Evolutionary conservation across 805 yeast genomes (phyloP).

Genomic region (Metschnikowia kofuensis): DNA sequence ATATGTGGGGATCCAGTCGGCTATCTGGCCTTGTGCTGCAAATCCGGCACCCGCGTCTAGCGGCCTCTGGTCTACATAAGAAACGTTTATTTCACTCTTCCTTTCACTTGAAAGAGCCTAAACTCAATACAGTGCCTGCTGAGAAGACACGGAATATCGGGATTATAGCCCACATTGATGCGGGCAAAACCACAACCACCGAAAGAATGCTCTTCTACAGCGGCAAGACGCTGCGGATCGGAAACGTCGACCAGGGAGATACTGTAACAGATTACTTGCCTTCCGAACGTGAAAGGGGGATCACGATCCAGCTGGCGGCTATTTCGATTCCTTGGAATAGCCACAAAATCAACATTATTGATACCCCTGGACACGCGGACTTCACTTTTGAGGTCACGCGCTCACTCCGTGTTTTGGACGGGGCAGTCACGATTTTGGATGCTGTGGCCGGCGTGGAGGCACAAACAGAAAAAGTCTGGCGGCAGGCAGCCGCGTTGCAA

Average conservation of each 20-base stretch:
- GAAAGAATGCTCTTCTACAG: conserved; percentile 91
- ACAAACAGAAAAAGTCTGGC: conserved; percentile 97
- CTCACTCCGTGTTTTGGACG: conserved; percentile 87
- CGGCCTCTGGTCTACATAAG: background rate
- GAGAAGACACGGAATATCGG: conserved; percentile 77
- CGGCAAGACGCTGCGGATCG: conserved; percentile 76
- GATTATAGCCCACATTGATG: conserved; percentile 98
- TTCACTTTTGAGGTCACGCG: conserved; percentile 92
- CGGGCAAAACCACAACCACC: conserved; percentile 97
- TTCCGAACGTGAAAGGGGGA: conserved; percentile 89
- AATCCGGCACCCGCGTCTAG: background rate
- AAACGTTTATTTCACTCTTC: conserved; percentile 1
- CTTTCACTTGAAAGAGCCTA: conserved; percentile 7
- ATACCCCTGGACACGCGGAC: conserved; percentile 98
- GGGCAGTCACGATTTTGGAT: conserved; percentile 89
- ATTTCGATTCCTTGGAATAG: conserved; percentile 84
- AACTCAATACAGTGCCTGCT: conserved; percentile 28
- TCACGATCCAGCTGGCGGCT: conserved; percentile 95
- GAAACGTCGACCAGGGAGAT: conserved; percentile 95
- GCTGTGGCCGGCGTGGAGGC: conserved; percentile 98
- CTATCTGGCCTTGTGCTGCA: background rate
- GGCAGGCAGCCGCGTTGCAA: conserved; percentile 62
- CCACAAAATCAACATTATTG: conserved; percentile 79
- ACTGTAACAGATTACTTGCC: conserved; percentile 92
- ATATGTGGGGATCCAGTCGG: background rate